Base-by-base conservation (phyloP, 495 filamentous ascomycete genomes). In the Penicillium odoratum region DNA sequence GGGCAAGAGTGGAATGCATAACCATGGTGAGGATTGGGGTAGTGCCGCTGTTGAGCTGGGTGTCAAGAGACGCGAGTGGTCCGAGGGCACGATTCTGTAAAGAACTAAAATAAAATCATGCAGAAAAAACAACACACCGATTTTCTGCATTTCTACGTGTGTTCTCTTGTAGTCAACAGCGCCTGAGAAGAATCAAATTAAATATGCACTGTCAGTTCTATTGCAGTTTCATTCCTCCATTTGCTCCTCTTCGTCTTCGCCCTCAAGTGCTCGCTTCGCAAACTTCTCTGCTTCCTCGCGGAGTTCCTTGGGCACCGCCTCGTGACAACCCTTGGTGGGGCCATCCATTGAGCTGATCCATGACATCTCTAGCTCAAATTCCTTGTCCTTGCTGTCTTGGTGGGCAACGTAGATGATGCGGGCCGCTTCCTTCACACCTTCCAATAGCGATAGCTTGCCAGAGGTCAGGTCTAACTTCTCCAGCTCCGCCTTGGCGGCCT, bases 361-460 rank as follows among this genome's bases (percentile, higher is more conserved):
- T 59, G 89, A 92, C 94, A 98, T 96, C 80, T 98, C 94, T 34
- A 98, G 78, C 82, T 98, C 95, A 63, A 98, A 98, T 33, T 98
- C 95, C 79, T 98, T 98, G 75, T 98, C 94, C 71, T 90, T 89
- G 82, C 90, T 96, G 68, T 98, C 94, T 69, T 96, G 92, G 71
- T 98, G 94, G 48, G 94, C 92, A 50, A 96, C 84, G 72, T 96
- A 93, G 73, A 98, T 97, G 65, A 98, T 98, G 44, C 91, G 80
- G 54, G 94, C 94, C 18, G 94, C 94, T 78, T 98, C 92, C 79
- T 96, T 97, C 61, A 98, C 92, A 31, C 87, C 94, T 68, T 97
- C 86, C 63, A 85, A 76, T 16, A 98, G 80, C 52, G 85, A 90
- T n/a, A 97, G 78, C 40, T 79, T 86, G 34, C 80, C 85, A 10